Conservation (phyloP, 371 early-diverging fungal species). For the Circinella umbellata region DNA sequence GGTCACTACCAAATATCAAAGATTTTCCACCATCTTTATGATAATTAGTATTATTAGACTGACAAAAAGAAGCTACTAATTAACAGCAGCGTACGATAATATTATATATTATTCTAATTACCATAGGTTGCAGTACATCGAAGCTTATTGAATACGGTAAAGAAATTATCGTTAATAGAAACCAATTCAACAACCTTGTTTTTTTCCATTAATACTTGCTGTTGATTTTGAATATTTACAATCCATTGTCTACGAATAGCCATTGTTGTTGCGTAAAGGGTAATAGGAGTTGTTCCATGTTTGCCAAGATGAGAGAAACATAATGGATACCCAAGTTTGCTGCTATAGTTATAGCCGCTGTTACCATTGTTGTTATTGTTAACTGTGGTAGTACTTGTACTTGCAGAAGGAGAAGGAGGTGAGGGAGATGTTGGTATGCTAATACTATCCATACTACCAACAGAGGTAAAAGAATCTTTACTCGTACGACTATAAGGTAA, state of each 20-base stretch:
- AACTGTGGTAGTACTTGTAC: slow-evolving; percentile 2
- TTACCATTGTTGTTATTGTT: background rate
- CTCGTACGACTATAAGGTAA: slow-evolving; percentile 39
- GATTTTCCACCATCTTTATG: slow-evolving; percentile 24
- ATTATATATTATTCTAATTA: slow-evolving; percentile 13
- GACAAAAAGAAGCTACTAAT: too few relatives aligned
- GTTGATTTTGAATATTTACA: slow-evolving; percentile 80
- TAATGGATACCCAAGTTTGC: slow-evolving; percentile 64
- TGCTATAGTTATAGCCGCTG: background rate
- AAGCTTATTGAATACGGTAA: slow-evolving; percentile 39
- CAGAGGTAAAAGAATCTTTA: slow-evolving; percentile 19
- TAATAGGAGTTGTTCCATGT: slow-evolving; percentile 64
- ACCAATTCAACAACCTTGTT: slow-evolving; percentile 65
- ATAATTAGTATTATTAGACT: background rate
- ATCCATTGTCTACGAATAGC: slow-evolving; percentile 84
- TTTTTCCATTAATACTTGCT: slow-evolving; percentile 60
- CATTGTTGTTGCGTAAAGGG: slow-evolving; percentile 74
- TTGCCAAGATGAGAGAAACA: slow-evolving; percentile 81
- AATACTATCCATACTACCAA: slow-evolving; percentile 18
- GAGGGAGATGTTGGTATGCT: slow-evolving; percentile 4
- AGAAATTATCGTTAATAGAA: slow-evolving; percentile 38
- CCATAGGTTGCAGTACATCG: slow-evolving; percentile 42
- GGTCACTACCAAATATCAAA: slow-evolving; percentile 27
- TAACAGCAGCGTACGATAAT: too few relatives aligned
- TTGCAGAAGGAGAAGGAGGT: slow-evolving; percentile 11